phyloP scores from a whole-genome alignment of 179 eudicot genomes.

The Vitellaria paradoxa region DNA sequence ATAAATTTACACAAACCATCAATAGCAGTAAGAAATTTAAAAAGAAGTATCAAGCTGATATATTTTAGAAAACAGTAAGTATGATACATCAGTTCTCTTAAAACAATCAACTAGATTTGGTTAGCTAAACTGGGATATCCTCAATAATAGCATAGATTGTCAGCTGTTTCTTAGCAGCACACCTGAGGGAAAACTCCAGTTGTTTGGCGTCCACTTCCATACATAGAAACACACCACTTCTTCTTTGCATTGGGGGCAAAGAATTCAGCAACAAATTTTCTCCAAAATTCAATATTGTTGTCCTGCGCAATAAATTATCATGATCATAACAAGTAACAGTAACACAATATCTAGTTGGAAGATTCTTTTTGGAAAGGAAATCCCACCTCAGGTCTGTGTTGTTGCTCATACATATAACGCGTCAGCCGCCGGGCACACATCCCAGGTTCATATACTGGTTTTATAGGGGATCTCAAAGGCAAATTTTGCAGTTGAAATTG shows the following conservation, averaged over 20 bases:
- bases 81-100: too few species aligned
- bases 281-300: slow-evolving; percentile 95
- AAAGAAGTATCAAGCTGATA: neutral
- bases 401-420: slow-evolving; percentile 89
- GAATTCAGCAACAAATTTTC: slow-evolving; percentile 81
- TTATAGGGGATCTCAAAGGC: slow-evolving; percentile 72
- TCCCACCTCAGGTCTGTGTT: slow-evolving; percentile 88
- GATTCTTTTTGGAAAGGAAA: slow-evolving; percentile 1
- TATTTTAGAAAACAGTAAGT: neutral
- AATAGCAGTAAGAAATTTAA: neutral
- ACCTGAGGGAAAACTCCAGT: slow-evolving; percentile 98
- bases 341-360: neutral
- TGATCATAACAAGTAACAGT: neutral
- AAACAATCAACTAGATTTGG: neutral
- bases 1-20: too few species aligned
- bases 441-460: slow-evolving; percentile 69
- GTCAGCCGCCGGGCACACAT: slow-evolving; percentile 92
- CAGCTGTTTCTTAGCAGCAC: slow-evolving; percentile 15
- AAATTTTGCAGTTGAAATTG: slow-evolving; percentile 68
- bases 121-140: neutral
- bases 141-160: slow-evolving; percentile 1
- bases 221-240: slow-evolving; percentile 99
- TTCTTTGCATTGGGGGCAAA: slow-evolving; percentile 97
- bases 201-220: slow-evolving; percentile 96
- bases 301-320: slow-evolving; percentile 45